Evolutionary conservation across 495 filamentous ascomycete species (phyloP), one percentile per base, ranked within the genome.

Genomic region (Pseudotulostoma volvatum): DNA sequence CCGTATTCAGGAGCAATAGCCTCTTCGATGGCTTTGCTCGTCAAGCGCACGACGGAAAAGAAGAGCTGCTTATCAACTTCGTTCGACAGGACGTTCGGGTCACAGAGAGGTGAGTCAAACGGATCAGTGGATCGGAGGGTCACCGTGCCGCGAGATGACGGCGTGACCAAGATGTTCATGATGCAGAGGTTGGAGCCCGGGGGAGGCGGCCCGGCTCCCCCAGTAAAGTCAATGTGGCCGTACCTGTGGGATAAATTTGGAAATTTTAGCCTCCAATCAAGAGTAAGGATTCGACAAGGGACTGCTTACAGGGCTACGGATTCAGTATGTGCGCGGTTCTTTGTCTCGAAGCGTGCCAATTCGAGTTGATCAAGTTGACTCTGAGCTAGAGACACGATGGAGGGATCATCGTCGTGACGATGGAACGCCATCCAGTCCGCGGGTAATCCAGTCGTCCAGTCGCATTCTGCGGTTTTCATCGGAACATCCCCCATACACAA

Each of bases 211-310:
- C 61, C 56, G n/a, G 60, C 60, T 9, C 60, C 60, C 30, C 61
- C 59, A 1, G 55, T 53, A 23, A 69, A 67, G 2, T 55, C 57
- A 33, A 63, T 55, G 25, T 68, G 47, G 31, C 63, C 44, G 18
- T 64, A 47, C 5, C 54, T 49, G 0, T 63, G 66, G 39, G 60
- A 61, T 45, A 5, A 54, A 46, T 0, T 62, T 67, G 7, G 70
- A 49, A 19, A 64, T 66, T 63, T 70, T 69, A 2, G 68, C 64
- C 37, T 70, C 66, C n/a, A 64, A 60, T 17, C 66, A 64, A 31
- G 54, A 51, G 39, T n/a, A n/a, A n/a, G n/a, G n/a, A n/a, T n/a
- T n/a, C 54, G 21, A 7, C 60, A 55, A 4, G 58, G 49, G 0
- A 63, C 53, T 23, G 56, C 51, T 11, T 53, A 44, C 66, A 61